phyloP scores from a whole-genome alignment of 2,329 filamentous ascomycete genomes.

The Niveomyces coronatus region DNA sequence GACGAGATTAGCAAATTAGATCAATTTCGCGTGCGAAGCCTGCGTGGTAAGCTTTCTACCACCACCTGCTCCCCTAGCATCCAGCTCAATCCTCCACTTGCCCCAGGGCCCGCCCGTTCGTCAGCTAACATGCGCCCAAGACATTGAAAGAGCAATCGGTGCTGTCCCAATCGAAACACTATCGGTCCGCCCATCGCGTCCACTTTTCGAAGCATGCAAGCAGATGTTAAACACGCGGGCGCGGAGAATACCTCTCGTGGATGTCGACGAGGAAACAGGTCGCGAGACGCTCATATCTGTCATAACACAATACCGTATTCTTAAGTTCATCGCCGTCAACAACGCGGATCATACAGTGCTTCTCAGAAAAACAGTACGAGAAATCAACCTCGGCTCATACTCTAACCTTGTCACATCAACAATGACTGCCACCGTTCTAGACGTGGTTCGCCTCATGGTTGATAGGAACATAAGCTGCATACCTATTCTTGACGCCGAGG shows the following conservation, averaged over 20 bases:
- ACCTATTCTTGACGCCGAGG: constrained; percentile 74
- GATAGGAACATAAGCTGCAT: constrained; percentile 89
- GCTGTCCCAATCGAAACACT: constrained; percentile 87
- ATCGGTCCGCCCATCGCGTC: constrained; percentile 83
- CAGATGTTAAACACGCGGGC: constrained; percentile 91
- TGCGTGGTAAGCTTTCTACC: constrained; percentile 57
- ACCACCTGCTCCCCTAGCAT: not conserved
- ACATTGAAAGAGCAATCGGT: constrained; percentile 90
- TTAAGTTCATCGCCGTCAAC: constrained; percentile 98
- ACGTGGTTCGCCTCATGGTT: constrained; percentile 89
- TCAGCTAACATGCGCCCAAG: constrained; percentile 32
- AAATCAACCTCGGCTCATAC: constrained; percentile 81
- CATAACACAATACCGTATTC: constrained; percentile 93
- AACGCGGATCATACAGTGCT: constrained; percentile 73
- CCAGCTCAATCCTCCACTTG: no score
- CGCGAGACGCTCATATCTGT: constrained; percentile 91
- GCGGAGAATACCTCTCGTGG: constrained; percentile 85
- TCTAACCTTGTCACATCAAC: constrained; percentile 66
- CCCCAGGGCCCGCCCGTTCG: not conserved
- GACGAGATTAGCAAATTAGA: constrained; percentile 84
- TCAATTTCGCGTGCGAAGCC: constrained; percentile 82
- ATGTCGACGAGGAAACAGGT: constrained; percentile 87
- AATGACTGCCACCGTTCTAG: constrained; percentile 87
- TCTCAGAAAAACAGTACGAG: constrained; percentile 75
- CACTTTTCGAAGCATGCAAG: constrained; percentile 89